phyloP scores from a whole-genome alignment of 768 basidiomycete genomes.

The Russula earlei region DNA sequence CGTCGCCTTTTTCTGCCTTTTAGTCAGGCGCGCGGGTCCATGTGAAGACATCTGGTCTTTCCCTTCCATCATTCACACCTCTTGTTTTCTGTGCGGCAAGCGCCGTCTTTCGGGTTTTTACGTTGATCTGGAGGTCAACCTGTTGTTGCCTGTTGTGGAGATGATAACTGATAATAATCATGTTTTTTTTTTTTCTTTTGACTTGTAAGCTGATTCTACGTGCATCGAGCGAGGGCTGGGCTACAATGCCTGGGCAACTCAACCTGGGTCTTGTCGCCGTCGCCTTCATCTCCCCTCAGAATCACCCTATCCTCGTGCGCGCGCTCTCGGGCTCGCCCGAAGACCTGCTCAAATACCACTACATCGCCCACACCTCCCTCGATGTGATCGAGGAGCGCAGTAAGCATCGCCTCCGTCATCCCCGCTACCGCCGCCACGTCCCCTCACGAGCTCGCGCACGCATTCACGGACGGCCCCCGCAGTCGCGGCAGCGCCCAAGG shows the following conservation, averaged over 20 bases:
- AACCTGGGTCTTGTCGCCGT: conserved; percentile 69
- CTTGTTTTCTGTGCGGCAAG: too few relatives aligned
- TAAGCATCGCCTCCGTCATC: conserved; percentile 30
- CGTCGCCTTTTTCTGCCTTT: conserved; percentile 40
- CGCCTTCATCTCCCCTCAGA: conserved; percentile 78
- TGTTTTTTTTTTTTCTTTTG: too few relatives aligned
- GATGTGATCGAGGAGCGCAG: conserved; percentile 91
- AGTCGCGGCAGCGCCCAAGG: conserved; percentile 42
- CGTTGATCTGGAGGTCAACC: too few relatives aligned
- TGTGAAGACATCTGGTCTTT: conserved; percentile 13
- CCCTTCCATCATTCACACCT: too few relatives aligned
- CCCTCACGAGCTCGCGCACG: neutral
- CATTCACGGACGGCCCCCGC: neutral
- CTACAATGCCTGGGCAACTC: conserved; percentile 47
- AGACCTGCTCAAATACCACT: conserved; percentile 75
- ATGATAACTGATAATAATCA: too few relatives aligned
- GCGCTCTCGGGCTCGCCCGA: conserved; percentile 52
- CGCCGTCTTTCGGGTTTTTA: too few relatives aligned
- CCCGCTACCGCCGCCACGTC: too few relatives aligned
- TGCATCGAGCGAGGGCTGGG: too few relatives aligned
- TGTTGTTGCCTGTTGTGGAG: too few relatives aligned
- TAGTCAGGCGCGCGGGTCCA: conserved; percentile 28
- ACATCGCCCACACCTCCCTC: conserved; percentile 81
- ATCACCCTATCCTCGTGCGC: conserved; percentile 71
- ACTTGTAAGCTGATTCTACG: too few relatives aligned